Percentiles rank a stretch among this genome's conserved stretches.
Conservation (phyloP, 1,284 basidiomycete species). For the Naganishia sp. region DNA sequence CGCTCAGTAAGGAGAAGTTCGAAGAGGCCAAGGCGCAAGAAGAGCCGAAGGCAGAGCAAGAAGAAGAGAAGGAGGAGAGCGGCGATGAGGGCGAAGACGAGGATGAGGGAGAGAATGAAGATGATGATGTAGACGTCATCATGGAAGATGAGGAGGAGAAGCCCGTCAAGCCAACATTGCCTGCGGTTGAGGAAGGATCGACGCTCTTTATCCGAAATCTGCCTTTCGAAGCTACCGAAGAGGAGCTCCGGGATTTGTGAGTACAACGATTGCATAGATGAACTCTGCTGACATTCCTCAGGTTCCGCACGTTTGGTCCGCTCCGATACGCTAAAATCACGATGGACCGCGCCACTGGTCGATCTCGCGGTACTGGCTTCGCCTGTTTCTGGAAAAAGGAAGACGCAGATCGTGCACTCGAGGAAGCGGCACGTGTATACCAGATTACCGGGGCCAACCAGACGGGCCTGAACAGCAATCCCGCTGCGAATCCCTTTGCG, state of each 20-base stretch:
- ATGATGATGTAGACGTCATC: constrained; percentile 41
- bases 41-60: constrained; percentile 38
- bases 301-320: constrained; percentile 87
- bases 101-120: constrained; percentile 53
- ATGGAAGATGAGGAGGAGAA: constrained; percentile 59
- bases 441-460: constrained; percentile 59
- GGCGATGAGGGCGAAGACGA: constrained; percentile 53
- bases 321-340: constrained; percentile 92
- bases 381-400: constrained; percentile 95
- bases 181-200: constrained; percentile 77
- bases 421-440: constrained; percentile 73
- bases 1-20: constrained; percentile 90
- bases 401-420: constrained; percentile 81
- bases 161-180: constrained; percentile 69
- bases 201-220: constrained; percentile 95
- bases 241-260: constrained; percentile 78
- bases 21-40: constrained; percentile 64
- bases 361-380: constrained; percentile 92
- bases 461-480: constrained; percentile 35
- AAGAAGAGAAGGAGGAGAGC: constrained; percentile 43
- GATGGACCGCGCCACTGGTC: constrained; percentile 77
- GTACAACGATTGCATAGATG: constrained; percentile 42
- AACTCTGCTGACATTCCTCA: constrained; percentile 43
- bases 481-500: constrained; percentile 74
- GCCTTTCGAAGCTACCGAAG: constrained; percentile 87